A percentile compares a stretch with the other conserved stretches of the same genome.
Conservation (phyloP, 495 filamentous ascomycete genomes). For the Xylaria castorea region DNA sequence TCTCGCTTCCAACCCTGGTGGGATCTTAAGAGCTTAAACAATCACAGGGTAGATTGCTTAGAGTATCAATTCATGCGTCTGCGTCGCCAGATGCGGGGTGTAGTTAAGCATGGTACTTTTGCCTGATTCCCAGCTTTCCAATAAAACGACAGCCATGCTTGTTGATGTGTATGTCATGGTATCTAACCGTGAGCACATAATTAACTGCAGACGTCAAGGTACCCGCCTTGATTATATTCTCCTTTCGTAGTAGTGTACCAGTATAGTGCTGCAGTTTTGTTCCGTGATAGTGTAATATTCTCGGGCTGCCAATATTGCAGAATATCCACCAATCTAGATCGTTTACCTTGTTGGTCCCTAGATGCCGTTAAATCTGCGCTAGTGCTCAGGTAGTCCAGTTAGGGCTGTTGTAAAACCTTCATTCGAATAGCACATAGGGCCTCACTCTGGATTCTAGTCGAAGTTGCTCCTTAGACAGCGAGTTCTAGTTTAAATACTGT, state of each 20-base stretch:
- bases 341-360: background rate
- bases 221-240: no score
- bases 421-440: background rate
- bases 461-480: background rate
- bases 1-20: background rate
- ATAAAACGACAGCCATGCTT: background rate
- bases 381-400: background rate
- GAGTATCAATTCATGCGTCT: background rate
- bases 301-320: background rate
- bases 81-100: background rate
- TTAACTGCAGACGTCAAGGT: no score
- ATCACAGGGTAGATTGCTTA: background rate
- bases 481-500: background rate
- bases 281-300: no score
- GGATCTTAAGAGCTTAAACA: background rate
- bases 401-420: background rate
- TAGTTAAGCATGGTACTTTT: conserved; percentile 1
- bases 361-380: background rate
- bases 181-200: no score
- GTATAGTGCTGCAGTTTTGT: no score
- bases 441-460: no score
- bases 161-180: background rate
- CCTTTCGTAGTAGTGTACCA: no score
- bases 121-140: background rate
- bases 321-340: background rate